Evolutionary conservation across 2,329 filamentous ascomycete species (phyloP).

Genomic region (Fusarium burgessii): DNA sequence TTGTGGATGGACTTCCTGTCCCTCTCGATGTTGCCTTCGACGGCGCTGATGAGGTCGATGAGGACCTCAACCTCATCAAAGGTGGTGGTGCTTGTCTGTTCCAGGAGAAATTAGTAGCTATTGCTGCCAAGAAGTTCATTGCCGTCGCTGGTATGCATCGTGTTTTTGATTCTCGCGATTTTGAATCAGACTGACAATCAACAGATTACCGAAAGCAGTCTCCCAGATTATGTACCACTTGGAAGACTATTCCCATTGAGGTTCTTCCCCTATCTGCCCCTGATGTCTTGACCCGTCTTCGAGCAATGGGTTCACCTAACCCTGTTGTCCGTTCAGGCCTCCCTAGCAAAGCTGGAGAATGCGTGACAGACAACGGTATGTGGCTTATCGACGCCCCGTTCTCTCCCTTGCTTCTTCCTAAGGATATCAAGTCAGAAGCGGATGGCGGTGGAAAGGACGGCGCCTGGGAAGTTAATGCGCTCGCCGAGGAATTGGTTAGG

Average conservation of each 20-base stretch:
- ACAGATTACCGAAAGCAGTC: slow-evolving; percentile 92
- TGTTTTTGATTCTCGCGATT: not conserved
- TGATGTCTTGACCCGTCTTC: slow-evolving; percentile 79
- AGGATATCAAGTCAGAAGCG: slow-evolving; percentile 62
- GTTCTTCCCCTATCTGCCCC: slow-evolving; percentile 87
- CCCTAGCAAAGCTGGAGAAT: slow-evolving; percentile 82
- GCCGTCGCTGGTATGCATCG: slow-evolving; percentile 78
- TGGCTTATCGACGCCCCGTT: slow-evolving; percentile 96
- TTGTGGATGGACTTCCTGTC: slow-evolving; percentile 54
- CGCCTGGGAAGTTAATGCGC: slow-evolving; percentile 81
- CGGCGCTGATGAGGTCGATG: slow-evolving; percentile 96
- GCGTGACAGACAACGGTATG: slow-evolving; percentile 70
- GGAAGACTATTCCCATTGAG: slow-evolving; percentile 92
- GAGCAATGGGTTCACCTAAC: slow-evolving; percentile 76
- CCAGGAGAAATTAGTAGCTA: slow-evolving; percentile 96
- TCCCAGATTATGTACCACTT: slow-evolving; percentile 76
- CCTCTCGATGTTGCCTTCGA: slow-evolving; percentile 92
- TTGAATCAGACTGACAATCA: slow-evolving; percentile 11
- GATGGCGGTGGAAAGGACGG: slow-evolving; percentile 66
- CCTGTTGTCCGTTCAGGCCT: slow-evolving; percentile 79
- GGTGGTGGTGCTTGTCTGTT: slow-evolving; percentile 97
- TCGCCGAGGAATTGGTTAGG: slow-evolving; percentile 80
- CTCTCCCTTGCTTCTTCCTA: slow-evolving; percentile 73
- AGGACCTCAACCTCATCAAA: slow-evolving; percentile 96
- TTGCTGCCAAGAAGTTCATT: slow-evolving; percentile 85